Evolutionary conservation across 2,329 filamentous ascomycete genomes (phyloP).

Genomic region (Thelonectria olida): DNA sequence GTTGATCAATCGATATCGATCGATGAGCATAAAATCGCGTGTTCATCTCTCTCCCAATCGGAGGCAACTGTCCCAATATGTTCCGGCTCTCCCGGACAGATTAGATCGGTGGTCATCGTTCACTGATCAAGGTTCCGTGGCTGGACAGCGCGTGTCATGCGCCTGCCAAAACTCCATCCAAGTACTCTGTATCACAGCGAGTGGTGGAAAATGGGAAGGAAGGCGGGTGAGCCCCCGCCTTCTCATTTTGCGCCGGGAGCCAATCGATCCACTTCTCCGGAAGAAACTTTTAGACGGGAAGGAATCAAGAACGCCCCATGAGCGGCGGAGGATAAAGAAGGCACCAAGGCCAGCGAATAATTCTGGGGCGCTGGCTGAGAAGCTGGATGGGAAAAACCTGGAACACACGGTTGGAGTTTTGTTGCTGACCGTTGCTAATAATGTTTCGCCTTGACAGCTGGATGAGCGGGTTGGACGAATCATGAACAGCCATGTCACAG

Average conservation of each 20-base stretch:
- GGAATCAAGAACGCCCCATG: not conserved
- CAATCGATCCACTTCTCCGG: not conserved
- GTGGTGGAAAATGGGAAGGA: not conserved
- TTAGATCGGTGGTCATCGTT: not conserved
- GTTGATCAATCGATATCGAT: not conserved
- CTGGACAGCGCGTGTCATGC: not conserved
- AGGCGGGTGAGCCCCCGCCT: not conserved
- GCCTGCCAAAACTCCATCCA: not conserved
- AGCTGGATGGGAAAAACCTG: not conserved
- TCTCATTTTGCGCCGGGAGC: not conserved
- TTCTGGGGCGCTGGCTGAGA: no score
- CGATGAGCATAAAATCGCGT: not conserved
- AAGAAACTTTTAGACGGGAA: not conserved
- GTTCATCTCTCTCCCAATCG: not conserved
- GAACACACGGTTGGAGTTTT: not conserved
- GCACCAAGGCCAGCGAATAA: not conserved
- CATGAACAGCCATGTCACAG: not conserved
- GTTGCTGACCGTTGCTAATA: not conserved
- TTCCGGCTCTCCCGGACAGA: not conserved
- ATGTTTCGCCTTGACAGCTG: not conserved
- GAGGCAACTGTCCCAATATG: not conserved
- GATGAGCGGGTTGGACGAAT: not conserved
- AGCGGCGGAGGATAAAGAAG: no score
- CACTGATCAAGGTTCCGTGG: not conserved
- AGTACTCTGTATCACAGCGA: not conserved